Evolutionary conservation across 2,329 filamentous ascomycete genomes (phyloP), one percentile per base, ranked within the genome.

Genomic region (Fusarium avenaceum): DNA sequence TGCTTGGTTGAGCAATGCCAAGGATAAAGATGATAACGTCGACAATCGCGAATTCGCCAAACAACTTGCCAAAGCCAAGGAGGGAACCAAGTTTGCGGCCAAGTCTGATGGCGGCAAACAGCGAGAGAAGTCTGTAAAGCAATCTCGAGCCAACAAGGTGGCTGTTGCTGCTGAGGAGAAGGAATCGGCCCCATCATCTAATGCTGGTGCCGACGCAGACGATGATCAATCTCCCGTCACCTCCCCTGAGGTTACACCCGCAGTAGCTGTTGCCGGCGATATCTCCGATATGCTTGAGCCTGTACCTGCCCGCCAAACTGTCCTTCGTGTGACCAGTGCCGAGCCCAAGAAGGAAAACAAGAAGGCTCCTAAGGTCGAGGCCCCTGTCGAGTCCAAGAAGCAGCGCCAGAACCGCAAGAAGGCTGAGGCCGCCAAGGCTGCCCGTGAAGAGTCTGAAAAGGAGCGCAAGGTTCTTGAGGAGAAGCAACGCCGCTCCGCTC

Each of bases 221-320:
- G 92, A 96, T 74, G 93, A 97, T 74, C 83, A 90, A 73, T 94
- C 93, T 4, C 84, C 91, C 9, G 84, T 86, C 59, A 83, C 84
- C 44, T 94, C 92, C 13, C 91, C 93, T 32, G 83, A 87, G 50
- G 81, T 86, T 22, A 77, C 73, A 35, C 82, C 87, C 15, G 84
- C 82, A 15, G 85, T 87, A n/a, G 84, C 83, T 15, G 85, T 87
- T 59, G 85, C 87, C 62, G 88, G 86, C 55, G 92, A 92, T 76
- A 88, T 97, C 58, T 91, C 91, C 55, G 95, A 97, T 80, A 98
- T 98, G 95, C 89, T 98, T 17, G 94, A 97, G 80, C 84, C 91
- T 48, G 81, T 87, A 43, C 79, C 87, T 4, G 77, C 88, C 39
- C 91, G 88, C 54, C 91, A 93, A 24, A 89, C 90, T 1, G 88